Base-by-base conservation (phyloP, 192 early-diverging fungal genomes). In the Coemansia sp. region DNA sequence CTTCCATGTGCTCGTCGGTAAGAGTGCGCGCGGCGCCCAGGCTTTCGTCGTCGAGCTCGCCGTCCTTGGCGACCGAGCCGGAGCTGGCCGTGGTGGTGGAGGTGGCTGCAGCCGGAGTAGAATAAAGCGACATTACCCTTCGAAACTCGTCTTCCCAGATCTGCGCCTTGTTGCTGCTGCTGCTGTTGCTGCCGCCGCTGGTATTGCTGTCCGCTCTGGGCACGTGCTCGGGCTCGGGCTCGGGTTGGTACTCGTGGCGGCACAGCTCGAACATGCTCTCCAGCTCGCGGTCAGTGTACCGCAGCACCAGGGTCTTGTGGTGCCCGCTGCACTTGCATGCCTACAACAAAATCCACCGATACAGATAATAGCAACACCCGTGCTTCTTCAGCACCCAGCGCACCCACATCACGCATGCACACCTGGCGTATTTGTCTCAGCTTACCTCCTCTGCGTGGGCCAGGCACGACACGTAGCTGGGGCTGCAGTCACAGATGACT, bases 391-490 rank as follows among this genome's bases (percentile, higher is more conserved):
- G 53, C 32, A 39, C 25, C 35, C 27, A 49, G 41, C 39, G 36
- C 17, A 54, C 2, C 8, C 12, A 10, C 17, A 17, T 25, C 26
- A 30, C 26, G 44, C 11, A 26, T 49, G 27, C 10, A 14, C 23
- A n/a, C n/a, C n/a, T n/a, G n/a, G n/a, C n/a, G 20, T 5, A 8
- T 29, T 29, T 29, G 3, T 29, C 8, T 29, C 2, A 8, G 22
- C 62, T 67, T 62, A 79, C 67, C 53, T 76, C 68, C 7, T 72
- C 61, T 15, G 76, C 72, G 53, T 92, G 92, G 2, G 75, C 67
- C 14, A 84, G 56, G 41, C 90, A 92, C 9, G 72, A 62, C 30
- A 90, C 79, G 28, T 64, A 67, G 54, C 84, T 84, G 25, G 79
- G 56, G 17, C 80, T 78, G 66, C 84, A 86, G 35, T 42, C 58